Base-by-base conservation (phyloP, 371 early-diverging fungal species). In the Lichtheimia corymbifera region DNA sequence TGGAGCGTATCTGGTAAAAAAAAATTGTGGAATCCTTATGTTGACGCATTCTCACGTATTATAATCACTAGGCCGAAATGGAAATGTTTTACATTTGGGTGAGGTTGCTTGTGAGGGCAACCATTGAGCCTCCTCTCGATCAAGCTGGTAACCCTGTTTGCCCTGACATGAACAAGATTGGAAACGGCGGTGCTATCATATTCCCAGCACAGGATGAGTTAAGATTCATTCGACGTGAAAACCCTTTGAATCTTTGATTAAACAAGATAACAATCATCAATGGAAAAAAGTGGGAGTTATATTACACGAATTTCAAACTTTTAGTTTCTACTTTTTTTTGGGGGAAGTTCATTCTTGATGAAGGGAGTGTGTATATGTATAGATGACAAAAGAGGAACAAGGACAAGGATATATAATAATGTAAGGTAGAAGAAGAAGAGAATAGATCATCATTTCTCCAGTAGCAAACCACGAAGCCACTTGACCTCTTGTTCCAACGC, bases 401-500 rank as follows among this genome's bases (percentile, higher is more conserved):
- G 22, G 28, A 35, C 35, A 11, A 35, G 35, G 35, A 35, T 35
- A 35, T 35, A 35, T 35, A 35, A 28, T 35, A 35, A 22, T 22
- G 22, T 9, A 35, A 35, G 11, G 11, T 6, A 35, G 11, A 30
- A 5, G 1, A 7, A 28, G 2, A 1, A 35, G 5, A 35, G 35
- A 11, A 22, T 22, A 22, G 22, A 43, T 53, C 30, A 20, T 17
- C 24, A 87, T 72, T 89, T 91, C 62, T 96, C 94, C 0, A 92
- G 84, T 9, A 97, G 77, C 22, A 96, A 72, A 14, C 88, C 86
- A 50, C 92, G 82, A 50, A 97, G 72, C 96, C 96, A 96, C 55
- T 88, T 89, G 61, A 92, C 88, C 69, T 97, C 96, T 69, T 85
- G 86, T 72, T 94, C 95, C 41, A 96, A 82, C 64, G 94, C 95